Evolutionary conservation across 495 filamentous ascomycete genomes (phyloP).

Genomic region (Aspergillus kassunensis): DNA sequence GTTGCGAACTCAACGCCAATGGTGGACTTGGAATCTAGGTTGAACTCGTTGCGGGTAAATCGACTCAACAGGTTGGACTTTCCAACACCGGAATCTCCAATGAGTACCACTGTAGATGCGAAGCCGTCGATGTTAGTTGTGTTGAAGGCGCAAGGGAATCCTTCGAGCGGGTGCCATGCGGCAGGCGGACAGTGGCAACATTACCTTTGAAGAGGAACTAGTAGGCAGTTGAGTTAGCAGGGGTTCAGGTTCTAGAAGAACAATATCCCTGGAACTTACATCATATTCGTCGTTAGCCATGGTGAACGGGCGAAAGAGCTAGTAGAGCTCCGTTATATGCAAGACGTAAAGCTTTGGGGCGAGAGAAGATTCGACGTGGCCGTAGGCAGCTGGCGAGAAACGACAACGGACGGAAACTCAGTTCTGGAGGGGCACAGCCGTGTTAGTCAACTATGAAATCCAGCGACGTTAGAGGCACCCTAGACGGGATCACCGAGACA

Average conservation of each 20-base stretch:
- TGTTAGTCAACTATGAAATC: neutral
- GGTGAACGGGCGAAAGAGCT: slow-evolving; percentile 20
- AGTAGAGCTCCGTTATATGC: slow-evolving; percentile 15
- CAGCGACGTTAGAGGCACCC: neutral
- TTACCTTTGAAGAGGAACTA: slow-evolving; percentile 99
- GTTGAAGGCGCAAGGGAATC: slow-evolving; percentile 6
- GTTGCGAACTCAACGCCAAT: slow-evolving; percentile 99
- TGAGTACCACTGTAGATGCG: slow-evolving; percentile 75
- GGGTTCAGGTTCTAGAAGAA: neutral
- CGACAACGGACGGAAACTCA: slow-evolving; percentile 10
- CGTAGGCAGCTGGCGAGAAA: slow-evolving; percentile 8
- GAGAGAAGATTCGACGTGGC: slow-evolving; percentile 16
- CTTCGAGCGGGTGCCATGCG: slow-evolving; percentile 7
- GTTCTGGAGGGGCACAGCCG: slow-evolving; percentile 7
- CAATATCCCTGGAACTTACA: slow-evolving; percentile 56
- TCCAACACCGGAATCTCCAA: slow-evolving; percentile 97
- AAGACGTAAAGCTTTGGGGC: slow-evolving; percentile 11
- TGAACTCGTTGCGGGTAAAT: slow-evolving; percentile 99
- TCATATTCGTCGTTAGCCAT: slow-evolving; percentile 99
- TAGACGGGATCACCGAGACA: neutral
- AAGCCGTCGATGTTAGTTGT: slow-evolving; percentile 19
- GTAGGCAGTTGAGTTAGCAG: slow-evolving; percentile 19
- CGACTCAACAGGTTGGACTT: slow-evolving; percentile 99
- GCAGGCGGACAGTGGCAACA: slow-evolving; percentile 26
- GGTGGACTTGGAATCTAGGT: slow-evolving; percentile 98